Base-by-base conservation (phyloP, 192 early-diverging fungal species). In the Coemansia umbellata region DNA sequence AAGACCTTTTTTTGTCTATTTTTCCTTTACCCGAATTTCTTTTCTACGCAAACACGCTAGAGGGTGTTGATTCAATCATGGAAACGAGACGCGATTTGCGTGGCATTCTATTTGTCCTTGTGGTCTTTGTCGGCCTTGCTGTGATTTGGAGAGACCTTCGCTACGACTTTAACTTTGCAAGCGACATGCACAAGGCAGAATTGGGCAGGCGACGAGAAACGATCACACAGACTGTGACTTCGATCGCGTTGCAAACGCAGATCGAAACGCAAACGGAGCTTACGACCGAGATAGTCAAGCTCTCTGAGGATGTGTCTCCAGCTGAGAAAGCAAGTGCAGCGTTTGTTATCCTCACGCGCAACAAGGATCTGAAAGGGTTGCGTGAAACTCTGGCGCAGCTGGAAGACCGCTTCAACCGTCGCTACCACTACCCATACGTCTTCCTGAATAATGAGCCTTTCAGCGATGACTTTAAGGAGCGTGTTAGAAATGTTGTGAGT, bases 391-490 rank as follows among this genome's bases (percentile, higher is more conserved):
- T 93, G 69, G 63, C 63, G 10, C 76, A 86, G 61, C 81, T 93
- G 26, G 88, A 93, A 57, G 65, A 80, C 28, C 80, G 82, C 32
- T 89, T 91, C 63, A 93, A 93, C 63, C 68, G 58, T 35, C 68
- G 73, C 8, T 86, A 87, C 72, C 59, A 83, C 58, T 94, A 94
- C 55, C 89, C 90, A 0, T 94, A 91, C 55, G 79, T 93, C 5
- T 88, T 92, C 55, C 74, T 93, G 27, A 93, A 92, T 78, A 80
- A 92, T 31, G 73, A 76, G 39, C 82, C 81, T 8, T 91, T 93
- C 57, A 78, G 82, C 19, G 78, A 88, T 15, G 74, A 82, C 28
- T 93, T 93, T 62, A 87, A 79, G 42, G 57, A 65, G 1, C 55
- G 66, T 21, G 85, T 80, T 42, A 35, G 23, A 10, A 18, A 21